These are phyloP conservation scores for Fusarium tanahbumbuense DNA, from an alignment of 2,329 filamentous ascomycete genomes.

Conservation along the genomic window DNA sequence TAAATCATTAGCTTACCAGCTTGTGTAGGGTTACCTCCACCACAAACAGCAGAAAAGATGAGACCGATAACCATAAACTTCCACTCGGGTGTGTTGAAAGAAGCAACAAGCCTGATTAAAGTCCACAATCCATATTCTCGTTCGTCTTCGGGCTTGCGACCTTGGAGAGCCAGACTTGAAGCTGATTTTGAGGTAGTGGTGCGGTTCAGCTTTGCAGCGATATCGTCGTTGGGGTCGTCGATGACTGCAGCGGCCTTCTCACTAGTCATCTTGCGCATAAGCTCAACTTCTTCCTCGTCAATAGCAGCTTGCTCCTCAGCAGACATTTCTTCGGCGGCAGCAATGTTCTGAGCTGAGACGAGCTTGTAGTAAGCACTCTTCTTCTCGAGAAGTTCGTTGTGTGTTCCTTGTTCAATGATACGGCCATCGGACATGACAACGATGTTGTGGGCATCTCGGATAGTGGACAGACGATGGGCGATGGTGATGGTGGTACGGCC, in stretches of 20 bases:
- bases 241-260: conserved; percentile 56
- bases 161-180: conserved; percentile 77
- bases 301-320: conserved; percentile 63
- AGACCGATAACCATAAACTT: conserved; percentile 78
- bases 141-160: conserved; percentile 60
- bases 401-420: conserved; percentile 94
- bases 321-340: conserved; percentile 66
- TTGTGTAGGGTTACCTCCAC: conserved; percentile 78
- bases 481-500: conserved; percentile 96
- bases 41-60: conserved; percentile 79
- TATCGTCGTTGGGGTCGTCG: conserved; percentile 72
- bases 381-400: conserved; percentile 79
- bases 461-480: conserved; percentile 93
- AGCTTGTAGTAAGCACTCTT: conserved; percentile 83
- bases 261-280: conserved; percentile 61
- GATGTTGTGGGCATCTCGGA: conserved; percentile 94
- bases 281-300: conserved; percentile 62
- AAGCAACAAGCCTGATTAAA: conserved; percentile 80
- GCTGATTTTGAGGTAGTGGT: conserved; percentile 67
- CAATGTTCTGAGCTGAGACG: conserved; percentile 89
- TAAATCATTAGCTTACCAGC: conserved; percentile 42
- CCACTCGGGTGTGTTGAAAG: conserved; percentile 82
- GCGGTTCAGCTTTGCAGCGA: conserved; percentile 67
- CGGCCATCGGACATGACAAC: conserved; percentile 87
- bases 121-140: conserved; percentile 77